phyloP scores from a whole-genome alignment of 75 land plant genomes.

The Pseudotsuga menziesii region DNA sequence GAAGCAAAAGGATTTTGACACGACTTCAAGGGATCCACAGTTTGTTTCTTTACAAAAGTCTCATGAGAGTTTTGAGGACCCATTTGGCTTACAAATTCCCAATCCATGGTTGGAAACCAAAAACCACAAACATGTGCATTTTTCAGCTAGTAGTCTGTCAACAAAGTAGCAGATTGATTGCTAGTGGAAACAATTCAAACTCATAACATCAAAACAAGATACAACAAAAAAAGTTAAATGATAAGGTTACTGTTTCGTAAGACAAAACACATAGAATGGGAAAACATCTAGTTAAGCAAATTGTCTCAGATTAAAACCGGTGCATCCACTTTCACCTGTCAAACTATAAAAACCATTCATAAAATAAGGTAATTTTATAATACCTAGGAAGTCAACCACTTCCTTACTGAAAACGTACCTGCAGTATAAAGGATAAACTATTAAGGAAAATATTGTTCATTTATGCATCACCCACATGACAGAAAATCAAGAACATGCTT shows the following conservation, averaged over 20 bases:
- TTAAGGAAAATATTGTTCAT: background rate
- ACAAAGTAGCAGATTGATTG: background rate
- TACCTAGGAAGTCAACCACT: conserved; percentile 92
- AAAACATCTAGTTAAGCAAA: background rate
- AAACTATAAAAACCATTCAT: background rate
- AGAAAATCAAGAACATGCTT: background rate
- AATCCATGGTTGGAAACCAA: conserved; percentile 73
- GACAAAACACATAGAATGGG: background rate
- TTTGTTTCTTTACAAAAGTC: background rate
- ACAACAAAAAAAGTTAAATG: background rate
- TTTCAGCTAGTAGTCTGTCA: conserved; percentile 82
- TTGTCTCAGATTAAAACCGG: background rate
- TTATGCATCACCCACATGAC: background rate
- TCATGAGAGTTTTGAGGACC: conserved; percentile 20
- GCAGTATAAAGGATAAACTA: conserved; percentile 8
- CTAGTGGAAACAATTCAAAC: background rate
- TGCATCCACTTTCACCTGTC: background rate
- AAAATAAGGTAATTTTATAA: background rate
- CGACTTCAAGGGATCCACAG: conserved; percentile 11
- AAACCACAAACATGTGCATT: conserved; percentile 76
- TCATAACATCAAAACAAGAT: background rate
- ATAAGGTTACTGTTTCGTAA: background rate
- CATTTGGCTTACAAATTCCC: conserved; percentile 45
- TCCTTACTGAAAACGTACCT: conserved; percentile 91
- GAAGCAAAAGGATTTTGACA: conserved; percentile 30